A percentile compares a stretch with the other conserved stretches of the same genome.
Conservation (phyloP, 2,329 filamentous ascomycete genomes). For the Didymella pinodella region DNA sequence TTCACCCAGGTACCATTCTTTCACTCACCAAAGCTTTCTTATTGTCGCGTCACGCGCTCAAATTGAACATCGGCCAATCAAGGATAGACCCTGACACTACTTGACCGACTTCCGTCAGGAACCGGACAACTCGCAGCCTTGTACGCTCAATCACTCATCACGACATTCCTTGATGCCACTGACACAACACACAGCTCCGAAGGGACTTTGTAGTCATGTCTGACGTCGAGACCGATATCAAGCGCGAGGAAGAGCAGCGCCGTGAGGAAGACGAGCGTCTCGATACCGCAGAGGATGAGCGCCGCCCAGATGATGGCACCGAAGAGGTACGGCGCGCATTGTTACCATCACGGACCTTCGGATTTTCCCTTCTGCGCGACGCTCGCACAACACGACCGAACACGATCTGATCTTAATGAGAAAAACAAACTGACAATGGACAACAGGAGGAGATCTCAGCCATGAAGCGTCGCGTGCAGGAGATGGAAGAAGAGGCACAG, state of each 20-base stretch:
- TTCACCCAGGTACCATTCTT: slow-evolving; percentile 8
- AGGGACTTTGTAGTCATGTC: slow-evolving; percentile 33
- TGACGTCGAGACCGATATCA: slow-evolving; percentile 40
- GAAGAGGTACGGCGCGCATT: slow-evolving; percentile 45
- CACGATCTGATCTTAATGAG: not conserved
- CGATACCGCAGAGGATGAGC: slow-evolving; percentile 44
- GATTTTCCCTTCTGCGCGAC: not conserved
- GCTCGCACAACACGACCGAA: not conserved
- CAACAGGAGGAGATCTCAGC: slow-evolving; percentile 55
- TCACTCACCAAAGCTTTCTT: slow-evolving; percentile 2
- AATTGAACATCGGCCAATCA: not conserved
- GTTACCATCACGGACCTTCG: not conserved
- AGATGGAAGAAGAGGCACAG: slow-evolving; percentile 66
- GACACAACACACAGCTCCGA: slow-evolving; percentile 6
- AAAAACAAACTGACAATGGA: slow-evolving; percentile 16
- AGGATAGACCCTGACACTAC: not conserved
- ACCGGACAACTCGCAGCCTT: slow-evolving; percentile 10
- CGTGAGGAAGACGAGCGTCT: slow-evolving; percentile 45
- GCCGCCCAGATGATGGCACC: slow-evolving; percentile 38
- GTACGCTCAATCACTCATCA: slow-evolving; percentile 6
- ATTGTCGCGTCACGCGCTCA: slow-evolving; percentile 8
- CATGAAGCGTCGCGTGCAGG: slow-evolving; percentile 63
- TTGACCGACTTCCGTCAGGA: not conserved
- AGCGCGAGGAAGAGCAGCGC: slow-evolving; percentile 44
- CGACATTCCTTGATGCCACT: slow-evolving; percentile 11